phyloP scores from a whole-genome alignment of 2,329 filamentous ascomycete species.

The Stromatinia cepivora region DNA sequence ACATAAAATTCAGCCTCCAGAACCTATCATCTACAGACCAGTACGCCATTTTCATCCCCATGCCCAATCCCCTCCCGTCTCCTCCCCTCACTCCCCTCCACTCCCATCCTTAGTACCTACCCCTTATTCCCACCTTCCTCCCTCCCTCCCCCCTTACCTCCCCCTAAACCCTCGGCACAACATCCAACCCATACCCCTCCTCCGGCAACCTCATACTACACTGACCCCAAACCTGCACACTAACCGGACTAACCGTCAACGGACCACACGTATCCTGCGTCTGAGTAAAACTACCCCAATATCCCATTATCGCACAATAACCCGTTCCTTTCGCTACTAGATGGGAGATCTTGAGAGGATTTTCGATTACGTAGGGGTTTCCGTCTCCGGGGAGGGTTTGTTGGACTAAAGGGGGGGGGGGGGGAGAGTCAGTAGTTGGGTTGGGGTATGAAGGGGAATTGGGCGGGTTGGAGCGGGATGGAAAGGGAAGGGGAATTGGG shows the following conservation, averaged over 20 bases:
- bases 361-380: not conserved
- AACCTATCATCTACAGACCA: not conserved
- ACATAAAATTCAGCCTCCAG: not conserved
- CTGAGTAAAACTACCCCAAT: not conserved
- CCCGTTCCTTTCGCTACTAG: not conserved
- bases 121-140: not conserved
- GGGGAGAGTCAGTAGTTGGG: not conserved
- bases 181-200: not conserved
- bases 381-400: slow-evolving; percentile 5
- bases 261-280: not conserved
- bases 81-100: not conserved
- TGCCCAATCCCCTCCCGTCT: not conserved
- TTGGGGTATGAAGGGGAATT: not conserved
- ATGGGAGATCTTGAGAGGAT: not conserved
- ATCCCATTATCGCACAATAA: not conserved
- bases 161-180: not conserved
- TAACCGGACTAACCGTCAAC: not conserved
- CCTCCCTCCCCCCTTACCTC: not conserved
- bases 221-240: not conserved
- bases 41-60: not conserved
- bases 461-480: not conserved
- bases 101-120: not conserved
- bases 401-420: not conserved
- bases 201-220: not conserved
- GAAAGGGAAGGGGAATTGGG: not conserved